Evolutionary conservation across 139 green algal species (phyloP).

Genomic region (Picochlorum sp.): DNA sequence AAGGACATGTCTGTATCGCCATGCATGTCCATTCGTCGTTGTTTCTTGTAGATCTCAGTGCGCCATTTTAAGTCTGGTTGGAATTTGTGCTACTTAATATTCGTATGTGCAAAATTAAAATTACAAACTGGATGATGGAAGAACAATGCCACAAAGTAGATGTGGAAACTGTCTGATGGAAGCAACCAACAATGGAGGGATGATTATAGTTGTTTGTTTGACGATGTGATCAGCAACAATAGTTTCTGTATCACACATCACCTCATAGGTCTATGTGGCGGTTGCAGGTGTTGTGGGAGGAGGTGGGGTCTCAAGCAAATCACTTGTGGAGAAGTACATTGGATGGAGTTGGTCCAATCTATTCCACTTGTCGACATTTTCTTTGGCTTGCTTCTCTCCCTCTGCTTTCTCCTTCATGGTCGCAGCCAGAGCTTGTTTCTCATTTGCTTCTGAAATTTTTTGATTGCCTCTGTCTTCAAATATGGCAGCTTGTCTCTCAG

Average conservation of each 20-base stretch:
- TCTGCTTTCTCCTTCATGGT: neutral
- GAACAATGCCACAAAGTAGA: too few species aligned
- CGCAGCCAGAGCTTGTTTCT: neutral
- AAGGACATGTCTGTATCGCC: neutral
- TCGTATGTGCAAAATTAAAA: too few species aligned
- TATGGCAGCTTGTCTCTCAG: neutral
- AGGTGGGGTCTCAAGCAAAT: constrained; percentile 2
- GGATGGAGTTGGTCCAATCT: neutral
- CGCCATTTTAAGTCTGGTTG: too few species aligned
- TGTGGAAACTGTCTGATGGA: too few species aligned
- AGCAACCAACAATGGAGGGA: too few species aligned
- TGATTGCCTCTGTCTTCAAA: neutral
- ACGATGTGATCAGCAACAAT: neutral
- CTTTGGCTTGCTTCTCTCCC: neutral
- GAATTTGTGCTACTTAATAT: too few species aligned
- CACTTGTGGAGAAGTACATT: constrained; percentile 4
- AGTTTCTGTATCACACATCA: too few species aligned
- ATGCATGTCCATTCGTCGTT: too few species aligned
- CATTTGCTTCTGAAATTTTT: neutral
- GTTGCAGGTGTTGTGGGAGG: neutral
- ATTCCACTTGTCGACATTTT: neutral
- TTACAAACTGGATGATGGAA: too few species aligned
- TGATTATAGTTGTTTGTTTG: too few species aligned
- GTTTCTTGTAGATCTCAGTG: too few species aligned
- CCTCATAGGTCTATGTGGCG: neutral